These are phyloP conservation scores for Cystobasidium ongulense DNA, from an alignment of 768 basidiomycete species.

Conservation along the genomic window DNA sequence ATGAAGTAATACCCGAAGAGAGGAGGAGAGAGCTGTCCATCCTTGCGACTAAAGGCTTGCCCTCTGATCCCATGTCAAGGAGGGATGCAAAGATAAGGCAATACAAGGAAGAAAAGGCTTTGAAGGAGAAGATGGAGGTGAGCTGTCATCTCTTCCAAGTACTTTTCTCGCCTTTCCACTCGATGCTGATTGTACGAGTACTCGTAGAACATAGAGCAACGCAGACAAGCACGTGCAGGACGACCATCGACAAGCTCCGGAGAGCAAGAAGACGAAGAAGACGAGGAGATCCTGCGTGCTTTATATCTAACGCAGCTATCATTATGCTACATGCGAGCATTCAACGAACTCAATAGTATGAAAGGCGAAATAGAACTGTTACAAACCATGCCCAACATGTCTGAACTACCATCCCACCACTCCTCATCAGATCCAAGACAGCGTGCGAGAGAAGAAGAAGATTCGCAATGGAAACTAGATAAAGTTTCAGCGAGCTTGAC, in stretches of 20 bases:
- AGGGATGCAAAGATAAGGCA: slow-evolving; percentile 86
- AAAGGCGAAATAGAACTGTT: slow-evolving; percentile 39
- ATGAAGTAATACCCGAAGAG: slow-evolving; percentile 58
- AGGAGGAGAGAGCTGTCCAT: slow-evolving; percentile 49
- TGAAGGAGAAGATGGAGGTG: slow-evolving; percentile 65
- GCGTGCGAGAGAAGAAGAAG: slow-evolving; percentile 55
- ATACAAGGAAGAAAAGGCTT: slow-evolving; percentile 74
- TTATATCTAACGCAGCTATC: slow-evolving; percentile 37
- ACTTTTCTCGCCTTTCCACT: neutral
- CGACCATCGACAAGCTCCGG: neutral
- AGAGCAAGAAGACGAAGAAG: slow-evolving; percentile 20
- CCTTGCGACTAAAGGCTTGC: slow-evolving; percentile 46
- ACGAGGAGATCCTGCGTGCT: slow-evolving; percentile 36
- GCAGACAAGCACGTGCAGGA: neutral
- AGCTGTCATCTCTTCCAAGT: slow-evolving; percentile 30
- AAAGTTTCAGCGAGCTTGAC: neutral
- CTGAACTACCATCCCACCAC: slow-evolving; percentile 52
- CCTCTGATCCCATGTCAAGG: slow-evolving; percentile 58
- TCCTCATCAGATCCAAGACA: slow-evolving; percentile 68
- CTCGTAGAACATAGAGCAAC: slow-evolving; percentile 21
- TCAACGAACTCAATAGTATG: slow-evolving; percentile 38
- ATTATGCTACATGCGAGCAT: slow-evolving; percentile 38
- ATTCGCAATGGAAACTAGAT: slow-evolving; percentile 40
- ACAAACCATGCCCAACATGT: slow-evolving; percentile 62
- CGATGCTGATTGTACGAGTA: no score